Evolutionary conservation across 1,284 basidiomycete species (phyloP).

Genomic region (Puccinia hordei): DNA sequence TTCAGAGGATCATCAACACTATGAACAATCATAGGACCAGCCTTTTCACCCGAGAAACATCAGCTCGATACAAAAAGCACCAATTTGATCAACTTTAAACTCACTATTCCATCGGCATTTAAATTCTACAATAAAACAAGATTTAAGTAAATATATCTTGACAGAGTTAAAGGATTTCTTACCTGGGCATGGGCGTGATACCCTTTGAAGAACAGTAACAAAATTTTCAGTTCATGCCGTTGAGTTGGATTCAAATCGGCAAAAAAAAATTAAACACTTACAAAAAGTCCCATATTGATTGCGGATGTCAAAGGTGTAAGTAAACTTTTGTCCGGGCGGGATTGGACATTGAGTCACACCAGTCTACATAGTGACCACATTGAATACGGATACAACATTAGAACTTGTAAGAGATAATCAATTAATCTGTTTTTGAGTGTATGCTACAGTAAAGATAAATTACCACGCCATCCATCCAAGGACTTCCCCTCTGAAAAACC

Average conservation of each 20-base stretch:
- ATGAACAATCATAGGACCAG: slow-evolving; percentile 56
- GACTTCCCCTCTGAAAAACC: slow-evolving; percentile 41
- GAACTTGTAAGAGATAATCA: background rate
- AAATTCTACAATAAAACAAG: background rate
- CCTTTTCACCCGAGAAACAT: slow-evolving; percentile 51
- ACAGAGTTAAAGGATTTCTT: background rate
- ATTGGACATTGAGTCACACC: slow-evolving; percentile 65
- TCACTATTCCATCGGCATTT: slow-evolving; percentile 23
- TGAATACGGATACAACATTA: background rate
- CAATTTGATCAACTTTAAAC: background rate
- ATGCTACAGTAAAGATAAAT: background rate
- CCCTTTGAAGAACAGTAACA: background rate
- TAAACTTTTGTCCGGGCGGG: slow-evolving; percentile 62
- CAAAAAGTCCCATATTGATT: slow-evolving; percentile 62
- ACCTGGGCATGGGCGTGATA: slow-evolving; percentile 34
- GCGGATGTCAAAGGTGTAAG: slow-evolving; percentile 63
- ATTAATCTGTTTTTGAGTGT: background rate
- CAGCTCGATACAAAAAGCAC: background rate
- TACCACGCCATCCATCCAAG: slow-evolving; percentile 62
- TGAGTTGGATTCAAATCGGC: background rate
- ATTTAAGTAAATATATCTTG: background rate
- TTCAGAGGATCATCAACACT: slow-evolving; percentile 54
- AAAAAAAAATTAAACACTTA: slow-evolving; percentile 10
- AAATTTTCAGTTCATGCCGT: background rate
- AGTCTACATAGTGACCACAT: background rate